Evolutionary conservation across 345 rosid species (phyloP), one percentile per base, ranked within the genome.

Genomic region (Abelmoschus esculentus): DNA sequence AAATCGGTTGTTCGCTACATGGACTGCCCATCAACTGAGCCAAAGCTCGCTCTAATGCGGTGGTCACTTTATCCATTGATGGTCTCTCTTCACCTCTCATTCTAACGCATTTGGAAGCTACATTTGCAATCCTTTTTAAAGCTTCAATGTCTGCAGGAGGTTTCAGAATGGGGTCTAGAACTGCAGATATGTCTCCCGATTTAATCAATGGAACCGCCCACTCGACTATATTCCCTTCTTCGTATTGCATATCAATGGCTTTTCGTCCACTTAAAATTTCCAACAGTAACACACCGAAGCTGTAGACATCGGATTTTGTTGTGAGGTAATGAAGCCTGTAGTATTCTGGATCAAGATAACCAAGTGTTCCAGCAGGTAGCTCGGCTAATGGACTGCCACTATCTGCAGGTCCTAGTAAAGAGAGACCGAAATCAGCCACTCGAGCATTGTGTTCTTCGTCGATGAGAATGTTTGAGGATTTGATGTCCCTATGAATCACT

Each of bases 401-500:
- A 68, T 95, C 90, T 0, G 85, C 80, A 15, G 99, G 97, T 53
- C 99, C 99, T 1, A 95, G 77, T 66, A 95, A 73, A 7, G 99
- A 95, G 67, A 95, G 96, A 71, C 99, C 99, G 3, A 95, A 95
- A 73, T 90, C 99, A 69, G 99, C 87, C 40, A 95, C 99, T 50
- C 99, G 83, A 46, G 99, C 99, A 66, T 95, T 95, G 86, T 91
- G 99, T 78, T 95, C 99, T 81, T 90, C 99, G 15, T 95, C 99
- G 26, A 95, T 95, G 57, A 95, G 98, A 66, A 95, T 95, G 81
- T 95, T 95, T 0, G 99, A 95, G 26, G 99, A 95, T 55, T 95
- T 95, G 32, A 95, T 95, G 77, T 95, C 99, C 34, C 99, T 86
- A 73, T 95, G 99, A 52, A 95, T 91, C 46, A 95, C 98, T 0